A percentile compares a stretch with the other conserved stretches of the same genome.
These are phyloP conservation scores for Marasmius oreades DNA, from an alignment of 1,284 basidiomycete species.

Conservation along the genomic window DNA sequence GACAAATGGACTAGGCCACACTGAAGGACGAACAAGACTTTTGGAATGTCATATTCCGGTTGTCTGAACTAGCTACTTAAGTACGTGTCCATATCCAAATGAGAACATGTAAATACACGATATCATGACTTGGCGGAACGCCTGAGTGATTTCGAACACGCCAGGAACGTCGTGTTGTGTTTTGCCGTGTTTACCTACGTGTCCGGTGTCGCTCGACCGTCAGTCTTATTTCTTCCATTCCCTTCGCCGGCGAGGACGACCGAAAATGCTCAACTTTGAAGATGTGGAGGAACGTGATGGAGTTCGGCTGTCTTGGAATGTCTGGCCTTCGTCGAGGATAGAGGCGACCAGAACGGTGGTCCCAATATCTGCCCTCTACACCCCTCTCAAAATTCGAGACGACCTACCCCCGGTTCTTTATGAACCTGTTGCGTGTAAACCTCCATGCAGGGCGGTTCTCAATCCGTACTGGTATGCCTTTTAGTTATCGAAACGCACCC, in stretches of 20 bases:
- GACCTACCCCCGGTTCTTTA: conserved; percentile 97
- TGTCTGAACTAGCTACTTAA: no score
- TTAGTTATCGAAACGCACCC: conserved; percentile 12
- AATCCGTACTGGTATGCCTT: conserved; percentile 91
- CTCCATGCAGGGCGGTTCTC: conserved; percentile 94
- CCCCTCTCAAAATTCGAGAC: conserved; percentile 91
- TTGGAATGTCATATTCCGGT: no score
- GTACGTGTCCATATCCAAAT: no score
- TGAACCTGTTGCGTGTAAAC: conserved; percentile 98
- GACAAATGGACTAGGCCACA: no score
- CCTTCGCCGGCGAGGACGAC: conserved; percentile 3
- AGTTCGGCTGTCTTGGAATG: conserved; percentile 94
- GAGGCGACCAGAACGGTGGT: conserved; percentile 98
- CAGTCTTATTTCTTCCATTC: not conserved
- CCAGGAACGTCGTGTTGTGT: not conserved
- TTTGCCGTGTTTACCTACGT: not conserved
- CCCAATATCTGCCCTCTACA: conserved; percentile 97
- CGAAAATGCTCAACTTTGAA: conserved; percentile 37
- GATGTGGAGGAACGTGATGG: conserved; percentile 58
- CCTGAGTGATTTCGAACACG: no score
- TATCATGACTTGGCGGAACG: no score
- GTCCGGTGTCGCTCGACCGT: not conserved
- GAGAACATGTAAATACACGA: no score
- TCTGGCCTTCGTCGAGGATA: conserved; percentile 96
- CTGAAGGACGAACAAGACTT: no score